Evolutionary conservation across 371 early-diverging fungal genomes (phyloP).

Genomic region (Amoeboaphelidium protococcarum): DNA sequence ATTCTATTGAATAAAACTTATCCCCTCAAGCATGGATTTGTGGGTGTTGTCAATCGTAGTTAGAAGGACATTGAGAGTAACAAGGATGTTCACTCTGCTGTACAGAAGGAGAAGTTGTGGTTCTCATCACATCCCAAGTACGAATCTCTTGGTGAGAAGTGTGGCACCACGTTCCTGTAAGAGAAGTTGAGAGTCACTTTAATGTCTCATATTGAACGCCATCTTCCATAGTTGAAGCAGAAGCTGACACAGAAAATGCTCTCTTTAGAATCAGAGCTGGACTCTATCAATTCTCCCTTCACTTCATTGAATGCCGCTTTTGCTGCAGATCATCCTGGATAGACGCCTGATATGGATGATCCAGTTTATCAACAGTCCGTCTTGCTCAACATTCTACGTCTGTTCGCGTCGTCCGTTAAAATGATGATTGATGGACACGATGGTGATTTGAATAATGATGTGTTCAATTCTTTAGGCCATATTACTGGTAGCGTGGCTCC

Average conservation of each 20-base stretch:
- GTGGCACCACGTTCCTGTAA: slow-evolving; percentile 54
- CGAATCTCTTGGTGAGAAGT: slow-evolving; percentile 40
- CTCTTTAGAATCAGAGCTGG: not conserved
- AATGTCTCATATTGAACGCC: not conserved
- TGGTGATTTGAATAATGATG: not conserved
- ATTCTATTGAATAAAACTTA: slow-evolving; percentile 56
- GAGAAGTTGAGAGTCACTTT: slow-evolving; percentile 33
- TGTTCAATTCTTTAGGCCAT: not conserved
- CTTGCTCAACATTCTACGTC: not conserved
- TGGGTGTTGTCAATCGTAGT: slow-evolving; percentile 69
- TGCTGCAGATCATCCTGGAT: slow-evolving; percentile 50
- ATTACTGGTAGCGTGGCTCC: not conserved
- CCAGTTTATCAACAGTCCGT: slow-evolving; percentile 21
- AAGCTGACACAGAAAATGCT: not conserved
- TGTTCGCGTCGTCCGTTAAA: not conserved
- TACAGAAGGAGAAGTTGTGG: slow-evolving; percentile 43
- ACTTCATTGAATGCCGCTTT: no score
- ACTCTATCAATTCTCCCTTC: no score
- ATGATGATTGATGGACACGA: not conserved
- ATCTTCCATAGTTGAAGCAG: not conserved
- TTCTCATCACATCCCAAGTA: slow-evolving; percentile 57
- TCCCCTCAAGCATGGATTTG: slow-evolving; percentile 61
- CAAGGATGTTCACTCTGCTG: slow-evolving; percentile 44
- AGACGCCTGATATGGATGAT: slow-evolving; percentile 50
- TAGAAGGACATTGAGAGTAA: slow-evolving; percentile 60